phyloP scores from a whole-genome alignment of 2,329 filamentous ascomycete species.

The Trichoderma citrinoviride region DNA sequence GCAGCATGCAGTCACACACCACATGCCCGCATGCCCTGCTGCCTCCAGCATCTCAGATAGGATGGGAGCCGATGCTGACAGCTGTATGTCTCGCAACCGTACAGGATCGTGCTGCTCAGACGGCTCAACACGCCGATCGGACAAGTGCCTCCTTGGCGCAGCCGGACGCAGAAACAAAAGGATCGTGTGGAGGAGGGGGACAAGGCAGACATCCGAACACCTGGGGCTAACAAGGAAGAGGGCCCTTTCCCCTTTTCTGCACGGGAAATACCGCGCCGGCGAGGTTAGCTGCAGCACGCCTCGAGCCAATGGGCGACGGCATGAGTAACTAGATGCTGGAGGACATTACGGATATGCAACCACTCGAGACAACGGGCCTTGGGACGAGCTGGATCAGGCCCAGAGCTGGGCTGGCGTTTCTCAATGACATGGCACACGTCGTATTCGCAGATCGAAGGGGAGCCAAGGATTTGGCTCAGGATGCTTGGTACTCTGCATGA shows the following conservation, averaged over 20 bases:
- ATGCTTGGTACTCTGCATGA: neutral
- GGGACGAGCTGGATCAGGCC: neutral
- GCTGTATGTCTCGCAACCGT: conserved; percentile 25
- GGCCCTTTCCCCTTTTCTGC: neutral
- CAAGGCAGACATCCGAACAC: conserved; percentile 15
- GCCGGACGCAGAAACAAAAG: neutral
- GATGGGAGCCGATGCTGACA: conserved; percentile 22
- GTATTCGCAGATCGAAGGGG: neutral
- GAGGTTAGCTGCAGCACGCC: conserved; percentile 11
- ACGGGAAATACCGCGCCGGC: conserved; percentile 19
- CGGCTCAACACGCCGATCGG: conserved; percentile 12
- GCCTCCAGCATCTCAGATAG: neutral
- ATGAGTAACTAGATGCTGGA: neutral
- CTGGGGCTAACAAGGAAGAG: neutral
- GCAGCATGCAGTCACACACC: conserved; percentile 11
- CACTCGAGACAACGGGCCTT: conserved; percentile 22
- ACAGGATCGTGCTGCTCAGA: conserved; percentile 22
- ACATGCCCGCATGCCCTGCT: conserved; percentile 1
- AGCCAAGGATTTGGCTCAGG: neutral
- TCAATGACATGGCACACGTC: conserved; percentile 9
- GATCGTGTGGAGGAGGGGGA: neutral
- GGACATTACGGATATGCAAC: conserved; percentile 18
- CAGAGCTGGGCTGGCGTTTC: neutral
- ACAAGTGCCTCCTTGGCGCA: conserved; percentile 5
- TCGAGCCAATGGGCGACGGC: conserved; percentile 4